These are phyloP conservation scores for Fraxinus velutina DNA, from an alignment of 305 asterid genomes.

Conservation along the genomic window DNA sequence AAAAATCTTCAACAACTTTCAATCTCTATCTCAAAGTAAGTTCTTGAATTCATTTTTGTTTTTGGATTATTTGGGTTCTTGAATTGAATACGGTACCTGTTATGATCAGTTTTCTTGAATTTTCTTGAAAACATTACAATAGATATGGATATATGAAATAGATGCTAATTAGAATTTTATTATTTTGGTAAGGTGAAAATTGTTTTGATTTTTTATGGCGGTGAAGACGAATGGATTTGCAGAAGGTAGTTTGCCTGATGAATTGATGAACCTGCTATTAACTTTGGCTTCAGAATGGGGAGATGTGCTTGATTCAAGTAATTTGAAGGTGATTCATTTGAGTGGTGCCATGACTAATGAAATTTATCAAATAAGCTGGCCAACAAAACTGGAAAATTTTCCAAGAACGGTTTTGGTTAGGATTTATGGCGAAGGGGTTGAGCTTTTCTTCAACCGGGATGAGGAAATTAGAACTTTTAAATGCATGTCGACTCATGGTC, in stretches of 20 bases:
- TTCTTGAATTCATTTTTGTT: neutral
- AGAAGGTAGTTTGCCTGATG: slow-evolving; percentile 55
- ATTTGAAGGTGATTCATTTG: slow-evolving; percentile 50
- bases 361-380: slow-evolving; percentile 70
- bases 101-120: neutral
- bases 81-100: neutral
- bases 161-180: neutral
- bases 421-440: slow-evolving; percentile 83
- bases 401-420: slow-evolving; percentile 64
- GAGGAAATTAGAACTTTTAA: slow-evolving; percentile 73
- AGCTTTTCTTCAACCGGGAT: slow-evolving; percentile 63
- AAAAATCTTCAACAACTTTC: neutral
- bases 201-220: slow-evolving; percentile 45
- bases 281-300: slow-evolving; percentile 64
- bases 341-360: slow-evolving; percentile 93
- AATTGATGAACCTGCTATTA: slow-evolving; percentile 43
- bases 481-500: slow-evolving; percentile 52
- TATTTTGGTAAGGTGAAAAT: neutral
- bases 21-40: neutral
- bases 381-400: slow-evolving; percentile 34
- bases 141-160: neutral
- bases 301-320: slow-evolving; percentile 45
- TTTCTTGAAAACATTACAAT: neutral
- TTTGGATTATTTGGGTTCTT: neutral
- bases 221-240: slow-evolving; percentile 53